These are phyloP conservation scores for Ulvella scutata DNA, from an alignment of 139 green algal genomes.

Conservation along the genomic window DNA sequence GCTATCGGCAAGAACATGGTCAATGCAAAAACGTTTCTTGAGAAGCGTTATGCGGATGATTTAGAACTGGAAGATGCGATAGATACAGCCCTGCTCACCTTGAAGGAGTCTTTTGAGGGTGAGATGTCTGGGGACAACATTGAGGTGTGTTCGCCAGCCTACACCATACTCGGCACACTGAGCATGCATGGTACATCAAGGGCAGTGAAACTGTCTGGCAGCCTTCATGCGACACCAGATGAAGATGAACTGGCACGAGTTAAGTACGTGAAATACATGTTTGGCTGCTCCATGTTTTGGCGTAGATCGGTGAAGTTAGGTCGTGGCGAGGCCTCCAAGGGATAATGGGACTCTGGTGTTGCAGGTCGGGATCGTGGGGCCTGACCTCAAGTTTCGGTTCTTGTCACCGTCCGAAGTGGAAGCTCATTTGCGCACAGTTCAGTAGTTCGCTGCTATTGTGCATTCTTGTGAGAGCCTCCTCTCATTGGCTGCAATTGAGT, in stretches of 20 bases:
- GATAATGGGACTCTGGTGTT: background rate
- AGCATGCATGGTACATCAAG: background rate
- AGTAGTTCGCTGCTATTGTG: too few relatives aligned
- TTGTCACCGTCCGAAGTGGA: background rate
- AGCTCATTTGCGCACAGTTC: background rate
- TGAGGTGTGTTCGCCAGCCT: background rate
- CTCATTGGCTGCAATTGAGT: too few relatives aligned
- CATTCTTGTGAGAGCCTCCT: too few relatives aligned
- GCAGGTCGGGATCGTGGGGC: background rate
- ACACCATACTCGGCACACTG: background rate
- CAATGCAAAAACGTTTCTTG: slow-evolving; percentile 88
- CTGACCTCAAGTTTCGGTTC: background rate
- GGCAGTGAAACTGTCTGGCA: background rate
- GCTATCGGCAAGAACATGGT: slow-evolving; percentile 99
- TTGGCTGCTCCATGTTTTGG: background rate
- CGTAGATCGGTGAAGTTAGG: background rate
- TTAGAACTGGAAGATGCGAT: slow-evolving; percentile 97
- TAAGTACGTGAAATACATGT: background rate
- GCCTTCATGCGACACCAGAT: background rate
- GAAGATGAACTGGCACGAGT: background rate
- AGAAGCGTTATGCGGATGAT: slow-evolving; percentile 93
- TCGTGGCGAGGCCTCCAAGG: background rate
- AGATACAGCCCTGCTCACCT: slow-evolving; percentile 92
- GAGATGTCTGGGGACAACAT: slow-evolving; percentile 62
- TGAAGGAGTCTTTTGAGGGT: slow-evolving; percentile 98